A percentile compares a stretch with the other conserved stretches of the same genome.
Conservation (phyloP, 2,329 filamentous ascomycete genomes). For the Paecilomyces dactylethromorphus region DNA sequence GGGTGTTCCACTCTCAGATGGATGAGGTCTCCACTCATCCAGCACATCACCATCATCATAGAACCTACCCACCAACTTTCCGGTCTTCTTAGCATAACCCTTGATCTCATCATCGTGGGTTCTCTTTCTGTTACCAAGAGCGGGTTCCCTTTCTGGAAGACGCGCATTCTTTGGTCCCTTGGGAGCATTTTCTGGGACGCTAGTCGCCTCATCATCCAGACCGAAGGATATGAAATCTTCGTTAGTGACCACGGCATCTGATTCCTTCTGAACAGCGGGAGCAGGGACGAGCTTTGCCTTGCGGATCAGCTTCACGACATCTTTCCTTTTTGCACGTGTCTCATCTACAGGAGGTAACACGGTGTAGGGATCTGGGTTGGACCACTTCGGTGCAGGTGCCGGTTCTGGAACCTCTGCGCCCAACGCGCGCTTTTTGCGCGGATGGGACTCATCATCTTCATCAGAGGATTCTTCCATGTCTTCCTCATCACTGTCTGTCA, state of each 20-base stretch:
- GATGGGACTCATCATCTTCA: conserved; percentile 26
- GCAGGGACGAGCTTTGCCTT: conserved; percentile 65
- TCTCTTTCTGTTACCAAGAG: conserved; percentile 65
- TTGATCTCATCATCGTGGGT: conserved; percentile 65
- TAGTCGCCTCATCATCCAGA: conserved; percentile 50
- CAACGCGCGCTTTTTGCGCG: conserved; percentile 33
- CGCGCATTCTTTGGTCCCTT: conserved; percentile 23
- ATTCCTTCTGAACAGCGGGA: conserved; percentile 41
- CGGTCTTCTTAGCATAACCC: conserved; percentile 45
- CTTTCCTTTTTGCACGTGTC: conserved; percentile 65
- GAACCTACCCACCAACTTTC: conserved; percentile 48
- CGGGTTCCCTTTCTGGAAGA: conserved; percentile 32
- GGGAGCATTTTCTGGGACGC: conserved; percentile 32
- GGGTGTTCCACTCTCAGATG: conserved; percentile 46
- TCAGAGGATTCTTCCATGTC: conserved; percentile 39
- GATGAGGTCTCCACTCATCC: conserved; percentile 46
- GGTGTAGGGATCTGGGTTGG: conserved; percentile 91
- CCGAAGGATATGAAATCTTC: conserved; percentile 90
- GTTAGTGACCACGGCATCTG: conserved; percentile 50
- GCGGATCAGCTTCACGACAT: conserved; percentile 85
- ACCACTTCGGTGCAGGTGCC: conserved; percentile 66
- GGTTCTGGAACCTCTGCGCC: conserved; percentile 13
- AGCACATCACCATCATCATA: conserved; percentile 46
- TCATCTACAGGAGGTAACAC: conserved; percentile 75
- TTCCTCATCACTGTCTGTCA: conserved; percentile 41